Percentiles rank a stretch among this genome's conserved stretches.
phyloP scores from a whole-genome alignment of 805 yeast genomes.

The Lachancea mirantina region DNA sequence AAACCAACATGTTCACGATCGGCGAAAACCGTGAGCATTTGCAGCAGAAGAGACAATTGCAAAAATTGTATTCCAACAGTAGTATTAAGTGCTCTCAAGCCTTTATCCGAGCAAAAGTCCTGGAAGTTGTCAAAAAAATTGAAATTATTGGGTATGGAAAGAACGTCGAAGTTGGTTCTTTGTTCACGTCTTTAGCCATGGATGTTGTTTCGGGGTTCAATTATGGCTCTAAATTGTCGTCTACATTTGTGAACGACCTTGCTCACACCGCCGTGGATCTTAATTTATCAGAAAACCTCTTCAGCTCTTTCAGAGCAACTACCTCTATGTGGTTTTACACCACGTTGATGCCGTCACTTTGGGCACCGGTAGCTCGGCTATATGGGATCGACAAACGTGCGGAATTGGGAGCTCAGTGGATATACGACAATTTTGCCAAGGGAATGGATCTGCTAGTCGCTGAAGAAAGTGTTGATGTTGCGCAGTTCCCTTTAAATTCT shows the following conservation, averaged over 20 bases:
- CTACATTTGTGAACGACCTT: conserved; percentile 35
- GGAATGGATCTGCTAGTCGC: conserved; percentile 15
- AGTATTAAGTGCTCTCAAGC: conserved; percentile 32
- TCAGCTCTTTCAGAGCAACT: conserved; percentile 40
- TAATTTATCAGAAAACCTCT: conserved; percentile 35
- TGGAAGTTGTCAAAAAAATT: conserved; percentile 23
- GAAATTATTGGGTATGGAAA: conserved; percentile 13
- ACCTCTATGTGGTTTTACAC: conserved; percentile 63
- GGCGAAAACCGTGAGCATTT: conserved; percentile 44
- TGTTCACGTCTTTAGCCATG: conserved; percentile 69
- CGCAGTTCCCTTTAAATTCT: conserved; percentile 7
- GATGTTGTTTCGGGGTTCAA: conserved; percentile 59
- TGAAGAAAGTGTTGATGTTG: conserved; percentile 20
- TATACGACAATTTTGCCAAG: conserved; percentile 26
- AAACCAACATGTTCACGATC: conserved; percentile 52
- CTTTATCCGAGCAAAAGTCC: conserved; percentile 32
- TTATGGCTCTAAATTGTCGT: conserved; percentile 44
- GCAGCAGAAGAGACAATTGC: conserved; percentile 34
- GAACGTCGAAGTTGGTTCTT: conserved; percentile 47
- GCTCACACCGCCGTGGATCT: conserved; percentile 5
- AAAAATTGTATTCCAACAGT: conserved; percentile 41
- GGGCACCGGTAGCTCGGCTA: conserved; percentile 41
- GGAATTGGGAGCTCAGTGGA: conserved; percentile 40
- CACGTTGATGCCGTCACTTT: conserved; percentile 49
- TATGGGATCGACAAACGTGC: conserved; percentile 35